These are phyloP conservation scores for Colletotrichum magnum DNA, from an alignment of 2,329 filamentous ascomycete genomes.

Conservation along the genomic window DNA sequence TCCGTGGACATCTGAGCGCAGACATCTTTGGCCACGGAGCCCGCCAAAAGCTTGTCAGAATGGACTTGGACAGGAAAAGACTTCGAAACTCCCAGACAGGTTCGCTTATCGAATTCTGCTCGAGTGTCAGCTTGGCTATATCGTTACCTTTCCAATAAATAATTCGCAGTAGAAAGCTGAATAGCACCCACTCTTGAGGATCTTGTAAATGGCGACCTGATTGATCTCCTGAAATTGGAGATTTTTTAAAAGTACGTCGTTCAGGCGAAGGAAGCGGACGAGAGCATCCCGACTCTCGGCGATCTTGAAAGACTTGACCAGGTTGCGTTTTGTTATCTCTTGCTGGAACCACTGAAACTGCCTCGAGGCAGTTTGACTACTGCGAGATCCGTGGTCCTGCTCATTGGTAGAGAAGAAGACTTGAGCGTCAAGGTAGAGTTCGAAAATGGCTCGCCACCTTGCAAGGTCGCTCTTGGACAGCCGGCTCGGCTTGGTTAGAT, in stretches of 20 bases:
- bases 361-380: constrained; percentile 74
- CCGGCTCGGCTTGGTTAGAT: constrained; percentile 74
- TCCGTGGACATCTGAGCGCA: constrained; percentile 81
- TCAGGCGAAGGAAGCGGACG: constrained; percentile 78
- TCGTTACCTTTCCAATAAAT: not conserved
- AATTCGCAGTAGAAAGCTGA: not conserved
- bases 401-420: constrained; percentile 88
- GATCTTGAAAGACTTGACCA: constrained; percentile 75
- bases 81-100: constrained; percentile 77
- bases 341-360: constrained; percentile 80
- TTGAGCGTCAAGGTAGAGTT: constrained; percentile 83
- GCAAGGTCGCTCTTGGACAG: constrained; percentile 77
- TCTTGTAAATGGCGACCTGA: constrained; percentile 82
- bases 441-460: constrained; percentile 85
- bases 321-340: constrained; percentile 72
- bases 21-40: constrained; percentile 80
- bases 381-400: constrained; percentile 76
- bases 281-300: constrained; percentile 76
- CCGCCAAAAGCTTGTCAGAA: constrained; percentile 73
- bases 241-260: constrained; percentile 81
- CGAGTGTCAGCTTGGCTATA: not conserved
- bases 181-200: constrained; percentile 79
- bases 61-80: constrained; percentile 73
- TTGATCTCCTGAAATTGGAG: constrained; percentile 91
- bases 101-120: constrained; percentile 89